Evolutionary conservation across 1,284 basidiomycete species (phyloP).

Genomic region (Chiua sp.): DNA sequence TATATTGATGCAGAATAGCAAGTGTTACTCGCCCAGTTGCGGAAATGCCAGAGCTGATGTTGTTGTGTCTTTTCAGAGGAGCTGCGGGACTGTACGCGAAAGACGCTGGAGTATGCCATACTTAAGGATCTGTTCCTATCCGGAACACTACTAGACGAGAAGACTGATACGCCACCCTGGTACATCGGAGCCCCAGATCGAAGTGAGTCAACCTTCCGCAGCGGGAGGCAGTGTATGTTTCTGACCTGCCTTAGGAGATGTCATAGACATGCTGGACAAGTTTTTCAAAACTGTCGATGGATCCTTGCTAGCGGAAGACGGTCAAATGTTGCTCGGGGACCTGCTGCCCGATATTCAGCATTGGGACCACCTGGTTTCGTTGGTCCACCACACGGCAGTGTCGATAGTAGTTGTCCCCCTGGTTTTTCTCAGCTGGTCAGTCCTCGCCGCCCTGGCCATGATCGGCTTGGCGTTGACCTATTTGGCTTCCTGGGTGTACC

Average conservation of each 20-base stretch:
- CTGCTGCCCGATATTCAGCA: no score
- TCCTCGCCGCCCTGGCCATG: no score
- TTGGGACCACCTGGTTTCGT: no score
- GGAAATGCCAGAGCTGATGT: neutral
- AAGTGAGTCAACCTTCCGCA: neutral
- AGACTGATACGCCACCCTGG: no score
- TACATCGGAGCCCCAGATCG: no score
- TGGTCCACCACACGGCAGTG: no score
- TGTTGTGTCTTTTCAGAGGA: constrained; percentile 1
- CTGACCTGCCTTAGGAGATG: neutral
- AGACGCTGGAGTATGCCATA: constrained; percentile 1
- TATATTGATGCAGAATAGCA: constrained; percentile 13
- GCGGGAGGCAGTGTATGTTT: neutral
- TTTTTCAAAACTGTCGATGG: neutral
- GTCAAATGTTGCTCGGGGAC: no score
- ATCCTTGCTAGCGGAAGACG: no score
- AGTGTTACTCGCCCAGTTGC: neutral
- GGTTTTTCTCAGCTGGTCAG: no score
- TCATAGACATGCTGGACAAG: neutral
- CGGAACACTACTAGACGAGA: constrained; percentile 2
- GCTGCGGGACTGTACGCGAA: neutral
- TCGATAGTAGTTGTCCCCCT: no score
- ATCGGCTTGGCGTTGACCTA: no score
- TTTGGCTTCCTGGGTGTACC: no score
- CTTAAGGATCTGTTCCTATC: constrained; percentile 12